phyloP scores from a whole-genome alignment of 2,329 filamentous ascomycete species.

The Diaporthe vaccinii region DNA sequence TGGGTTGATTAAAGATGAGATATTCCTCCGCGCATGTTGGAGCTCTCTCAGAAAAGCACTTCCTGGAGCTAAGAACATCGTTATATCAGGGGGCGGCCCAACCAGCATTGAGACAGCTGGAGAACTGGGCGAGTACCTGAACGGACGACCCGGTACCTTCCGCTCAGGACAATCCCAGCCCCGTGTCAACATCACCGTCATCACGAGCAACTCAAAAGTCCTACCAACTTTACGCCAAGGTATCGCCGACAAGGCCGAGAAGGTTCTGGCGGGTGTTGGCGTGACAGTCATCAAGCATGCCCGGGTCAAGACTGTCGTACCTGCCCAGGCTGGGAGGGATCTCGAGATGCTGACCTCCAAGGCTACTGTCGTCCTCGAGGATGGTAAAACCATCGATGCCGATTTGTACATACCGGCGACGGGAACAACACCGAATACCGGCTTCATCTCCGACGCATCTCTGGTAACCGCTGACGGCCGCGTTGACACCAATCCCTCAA shows the following conservation, averaged over 20 bases:
- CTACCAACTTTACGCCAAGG: conserved; percentile 56
- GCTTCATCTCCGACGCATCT: conserved; percentile 39
- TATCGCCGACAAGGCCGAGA: conserved; percentile 57
- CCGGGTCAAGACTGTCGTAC: conserved; percentile 52
- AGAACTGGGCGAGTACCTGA: conserved; percentile 65
- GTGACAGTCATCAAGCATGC: conserved; percentile 60
- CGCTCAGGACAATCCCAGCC: conserved; percentile 48
- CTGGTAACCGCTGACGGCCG: conserved; percentile 50
- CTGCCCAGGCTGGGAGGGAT: conserved; percentile 48
- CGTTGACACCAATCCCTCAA: conserved; percentile 53
- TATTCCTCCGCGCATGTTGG: conserved; percentile 53
- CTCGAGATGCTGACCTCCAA: conserved; percentile 44
- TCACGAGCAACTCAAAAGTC: conserved; percentile 55
- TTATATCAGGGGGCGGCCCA: conserved; percentile 60
- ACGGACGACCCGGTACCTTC: conserved; percentile 58
- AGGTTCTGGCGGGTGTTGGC: conserved; percentile 57
- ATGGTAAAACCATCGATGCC: conserved; percentile 54
- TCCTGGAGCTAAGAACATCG: conserved; percentile 55
- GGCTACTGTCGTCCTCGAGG: conserved; percentile 54
- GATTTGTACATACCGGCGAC: conserved; percentile 64
- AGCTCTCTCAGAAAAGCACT: conserved; percentile 55
- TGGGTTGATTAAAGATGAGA: conserved; percentile 53
- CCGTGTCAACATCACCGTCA: conserved; percentile 59
- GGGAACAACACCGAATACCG: conserved; percentile 49
- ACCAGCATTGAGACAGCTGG: conserved; percentile 62